Base-by-base conservation (phyloP, 139 green algal genomes). In the Astrephomene gubernaculifera region DNA sequence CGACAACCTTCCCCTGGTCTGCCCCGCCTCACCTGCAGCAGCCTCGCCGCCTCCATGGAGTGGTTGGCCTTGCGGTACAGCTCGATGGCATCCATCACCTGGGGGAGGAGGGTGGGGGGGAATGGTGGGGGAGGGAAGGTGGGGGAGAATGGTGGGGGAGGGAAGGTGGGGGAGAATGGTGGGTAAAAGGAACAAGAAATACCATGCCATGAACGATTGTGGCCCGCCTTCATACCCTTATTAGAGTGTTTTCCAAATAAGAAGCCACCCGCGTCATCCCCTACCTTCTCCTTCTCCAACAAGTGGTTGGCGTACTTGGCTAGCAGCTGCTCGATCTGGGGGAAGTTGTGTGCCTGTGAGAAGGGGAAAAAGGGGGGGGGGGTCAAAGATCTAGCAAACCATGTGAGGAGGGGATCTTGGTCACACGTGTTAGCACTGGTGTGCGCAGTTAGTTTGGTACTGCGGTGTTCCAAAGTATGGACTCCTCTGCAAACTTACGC, bases 271-370 rank as follows among this genome's bases (percentile, higher is more conserved):
- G n/a, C n/a, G n/a, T 33, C 19, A 70, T 70, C 63, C 27, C 73
- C 9, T 57, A 82, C 74, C 92, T 93, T 92, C 5, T 91, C 79
- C 76, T 94, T 93, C 79, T 95, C 92, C 63, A 97, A 88, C 69
- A 97, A 87, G 82, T 95, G 86, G 75, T 82, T 90, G 33, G 94
- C 95, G 78, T 96, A 96, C 89, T 95, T 92, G 63, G 87, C 72
- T 73, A 97, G 89, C 80, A 96, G 87, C 67, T 57, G 83, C 89
- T 96, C 93, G 43, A 96, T 95, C 86, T 95, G 88, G 1, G 81
- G 79, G 79, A 79, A 86, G 52, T 79, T 86, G 81, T 86, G 81
- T 2, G 67, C 29, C 61, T 83, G 75, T 21, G 53, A 12, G 54
- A 70, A 2, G 53, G n/a, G 45, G 31, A 5, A 8, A 31, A 31